A percentile compares a stretch with the other conserved stretches of the same genome.
phyloP scores from a whole-genome alignment of 2,329 filamentous ascomycete species.

The Hyphodiscus sp. region DNA sequence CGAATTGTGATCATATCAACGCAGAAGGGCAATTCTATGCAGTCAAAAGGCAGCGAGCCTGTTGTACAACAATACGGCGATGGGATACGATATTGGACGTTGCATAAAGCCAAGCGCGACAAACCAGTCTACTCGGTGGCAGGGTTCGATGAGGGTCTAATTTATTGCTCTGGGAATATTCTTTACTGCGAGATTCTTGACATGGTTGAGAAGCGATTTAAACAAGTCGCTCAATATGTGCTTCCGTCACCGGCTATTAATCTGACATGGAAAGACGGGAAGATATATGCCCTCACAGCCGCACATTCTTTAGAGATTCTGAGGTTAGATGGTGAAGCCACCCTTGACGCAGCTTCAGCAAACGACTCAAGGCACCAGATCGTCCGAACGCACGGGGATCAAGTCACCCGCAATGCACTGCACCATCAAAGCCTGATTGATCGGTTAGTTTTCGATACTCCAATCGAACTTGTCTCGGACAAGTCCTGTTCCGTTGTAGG shows the following conservation, averaged over 20 bases:
- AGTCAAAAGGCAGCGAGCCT: neutral
- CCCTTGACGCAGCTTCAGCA: constrained; percentile 9
- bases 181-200: constrained; percentile 54
- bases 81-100: constrained; percentile 47
- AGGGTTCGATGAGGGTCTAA: constrained; percentile 47
- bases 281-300: constrained; percentile 44
- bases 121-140: constrained; percentile 50
- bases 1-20: constrained; percentile 50
- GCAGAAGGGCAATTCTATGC: constrained; percentile 22
- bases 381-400: constrained; percentile 26
- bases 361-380: constrained; percentile 12
- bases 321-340: constrained; percentile 29
- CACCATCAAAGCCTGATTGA: constrained; percentile 15
- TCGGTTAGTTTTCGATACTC: constrained; percentile 7
- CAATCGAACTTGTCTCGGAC: constrained; percentile 28
- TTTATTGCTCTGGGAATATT: constrained; percentile 46
- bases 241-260: constrained; percentile 48
- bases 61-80: neutral
- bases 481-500: constrained; percentile 27
- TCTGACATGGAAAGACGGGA: constrained; percentile 41
- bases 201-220: constrained; percentile 43
- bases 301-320: constrained; percentile 51
- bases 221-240: constrained; percentile 38
- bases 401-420: constrained; percentile 26
- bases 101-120: constrained; percentile 40